Evolutionary conservation across 768 basidiomycete genomes (phyloP).

Genomic region (Naematelia encephala): DNA sequence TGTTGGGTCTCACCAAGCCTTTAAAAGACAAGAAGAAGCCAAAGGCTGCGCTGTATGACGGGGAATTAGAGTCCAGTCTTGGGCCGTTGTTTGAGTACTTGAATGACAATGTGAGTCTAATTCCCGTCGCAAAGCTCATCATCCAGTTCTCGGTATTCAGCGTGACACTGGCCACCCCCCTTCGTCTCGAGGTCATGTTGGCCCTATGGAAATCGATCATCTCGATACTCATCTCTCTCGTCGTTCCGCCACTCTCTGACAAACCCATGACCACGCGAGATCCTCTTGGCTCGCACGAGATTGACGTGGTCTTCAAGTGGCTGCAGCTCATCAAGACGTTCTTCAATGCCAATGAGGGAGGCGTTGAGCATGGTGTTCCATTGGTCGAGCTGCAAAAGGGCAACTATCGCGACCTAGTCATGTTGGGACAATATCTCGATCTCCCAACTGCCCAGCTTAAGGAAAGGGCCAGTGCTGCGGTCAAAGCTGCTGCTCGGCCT

Average conservation of each 20-base stretch:
- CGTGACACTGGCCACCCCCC: conserved; percentile 32
- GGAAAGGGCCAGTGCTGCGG: conserved; percentile 40
- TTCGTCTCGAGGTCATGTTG: conserved; percentile 34
- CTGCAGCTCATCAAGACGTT: conserved; percentile 47
- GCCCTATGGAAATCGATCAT: conserved; percentile 43
- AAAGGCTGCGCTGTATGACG: conserved; percentile 27
- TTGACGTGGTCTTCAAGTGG: conserved; percentile 51
- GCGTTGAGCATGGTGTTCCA: conserved; percentile 47
- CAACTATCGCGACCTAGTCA: conserved; percentile 45
- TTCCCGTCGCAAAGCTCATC: no score
- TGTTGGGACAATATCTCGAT: conserved; percentile 49
- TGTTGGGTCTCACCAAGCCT: conserved; percentile 33
- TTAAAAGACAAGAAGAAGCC: conserved; percentile 43
- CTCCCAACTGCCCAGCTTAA: conserved; percentile 41
- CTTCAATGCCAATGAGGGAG: conserved; percentile 47
- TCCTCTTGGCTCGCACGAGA: conserved; percentile 23
- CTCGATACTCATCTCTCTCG: conserved; percentile 42
- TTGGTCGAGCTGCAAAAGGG: conserved; percentile 32
- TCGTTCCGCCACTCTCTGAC: conserved; percentile 48
- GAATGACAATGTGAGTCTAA: conserved; percentile 46
- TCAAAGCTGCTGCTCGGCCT: conserved; percentile 33
- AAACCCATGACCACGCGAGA: conserved; percentile 21
- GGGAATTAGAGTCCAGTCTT: conserved; percentile 43
- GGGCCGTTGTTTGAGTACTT: conserved; percentile 45
- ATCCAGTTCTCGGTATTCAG: conserved; percentile 47